Percentiles rank a stretch among this genome's conserved stretches.
Conservation (phyloP, 176 grass and related monocot genomes). For the Cenchrus americanus region DNA sequence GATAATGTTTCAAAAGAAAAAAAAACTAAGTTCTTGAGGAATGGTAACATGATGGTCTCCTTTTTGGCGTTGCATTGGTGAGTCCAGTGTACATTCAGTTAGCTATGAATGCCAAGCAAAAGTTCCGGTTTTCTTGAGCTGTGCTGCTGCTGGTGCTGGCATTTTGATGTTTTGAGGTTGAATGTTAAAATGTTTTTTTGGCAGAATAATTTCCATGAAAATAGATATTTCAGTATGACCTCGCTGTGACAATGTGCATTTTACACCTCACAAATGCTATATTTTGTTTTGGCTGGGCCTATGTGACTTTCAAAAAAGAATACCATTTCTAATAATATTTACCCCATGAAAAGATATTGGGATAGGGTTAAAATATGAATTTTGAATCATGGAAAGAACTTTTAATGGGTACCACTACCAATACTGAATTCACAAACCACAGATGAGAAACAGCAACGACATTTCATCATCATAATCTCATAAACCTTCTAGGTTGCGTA, state of each 20-base stretch:
- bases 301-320: background rate
- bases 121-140: background rate
- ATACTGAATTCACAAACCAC: background rate
- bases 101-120: conserved; percentile 35
- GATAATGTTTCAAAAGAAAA: background rate
- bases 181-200: conserved; percentile 29
- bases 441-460: background rate
- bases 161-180: conserved; percentile 15
- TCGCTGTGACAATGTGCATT: background rate
- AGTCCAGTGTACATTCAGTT: conserved; percentile 17
- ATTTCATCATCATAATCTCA: background rate
- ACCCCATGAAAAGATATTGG: too few relatives aligned
- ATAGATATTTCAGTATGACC: conserved; percentile 6
- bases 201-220: conserved; percentile 1
- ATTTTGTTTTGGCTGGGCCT: background rate
- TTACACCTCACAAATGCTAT: background rate
- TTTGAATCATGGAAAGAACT: too few relatives aligned
- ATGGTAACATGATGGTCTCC: background rate
- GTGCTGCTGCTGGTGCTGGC: background rate
- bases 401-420: background rate
- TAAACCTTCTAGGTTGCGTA: too few relatives aligned
- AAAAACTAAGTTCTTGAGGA: too few relatives aligned
- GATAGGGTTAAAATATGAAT: too few relatives aligned
- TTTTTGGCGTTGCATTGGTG: conserved; percentile 11
- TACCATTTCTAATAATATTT: too few relatives aligned